Percentiles rank a stretch among this genome's conserved stretches.
These are phyloP conservation scores for Rhynchosporium agropyri DNA, from an alignment of 2,329 filamentous ascomycete genomes.

Conservation along the genomic window DNA sequence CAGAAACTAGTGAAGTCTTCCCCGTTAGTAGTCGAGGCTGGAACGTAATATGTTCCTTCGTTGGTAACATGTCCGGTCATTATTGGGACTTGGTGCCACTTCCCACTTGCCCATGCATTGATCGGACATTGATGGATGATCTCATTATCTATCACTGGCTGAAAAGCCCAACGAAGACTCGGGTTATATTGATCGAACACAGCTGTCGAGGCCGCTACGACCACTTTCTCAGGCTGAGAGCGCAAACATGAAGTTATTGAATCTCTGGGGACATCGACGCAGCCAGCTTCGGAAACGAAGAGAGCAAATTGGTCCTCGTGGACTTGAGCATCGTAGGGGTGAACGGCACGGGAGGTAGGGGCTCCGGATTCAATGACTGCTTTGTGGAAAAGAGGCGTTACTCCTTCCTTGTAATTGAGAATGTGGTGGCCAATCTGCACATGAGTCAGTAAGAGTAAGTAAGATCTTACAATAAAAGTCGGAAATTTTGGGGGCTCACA, in stretches of 20 bases:
- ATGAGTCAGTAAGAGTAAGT: conserved; percentile 3
- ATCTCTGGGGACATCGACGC: conserved; percentile 49
- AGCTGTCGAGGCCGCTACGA: conserved; percentile 46
- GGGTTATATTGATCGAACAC: conserved; percentile 50
- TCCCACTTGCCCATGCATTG: conserved; percentile 54
- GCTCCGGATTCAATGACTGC: conserved; percentile 59
- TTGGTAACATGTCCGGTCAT: conserved; percentile 70
- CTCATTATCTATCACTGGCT: conserved; percentile 65
- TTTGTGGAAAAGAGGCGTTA: conserved; percentile 49
- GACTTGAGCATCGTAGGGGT: conserved; percentile 55
- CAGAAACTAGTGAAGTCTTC: conserved; percentile 63
- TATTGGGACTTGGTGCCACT: conserved; percentile 59
- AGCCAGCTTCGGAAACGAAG: conserved; percentile 46
- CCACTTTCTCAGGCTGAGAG: conserved; percentile 44
- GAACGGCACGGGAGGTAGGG: conserved; percentile 55
- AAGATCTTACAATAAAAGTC: too few relatives aligned
- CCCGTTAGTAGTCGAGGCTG: conserved; percentile 48
- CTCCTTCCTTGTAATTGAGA: conserved; percentile 49
- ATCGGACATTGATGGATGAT: conserved; percentile 60
- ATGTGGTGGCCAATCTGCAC: conserved; percentile 66
- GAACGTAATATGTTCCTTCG: conserved; percentile 66
- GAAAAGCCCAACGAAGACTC: conserved; percentile 62
- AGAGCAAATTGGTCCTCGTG: conserved; percentile 58
- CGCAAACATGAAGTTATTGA: conserved; percentile 55
- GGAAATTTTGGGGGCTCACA: conserved; percentile 41